Evolutionary conservation across 257 asterid species (phyloP).

Genomic region (Sherardia arvensis): DNA sequence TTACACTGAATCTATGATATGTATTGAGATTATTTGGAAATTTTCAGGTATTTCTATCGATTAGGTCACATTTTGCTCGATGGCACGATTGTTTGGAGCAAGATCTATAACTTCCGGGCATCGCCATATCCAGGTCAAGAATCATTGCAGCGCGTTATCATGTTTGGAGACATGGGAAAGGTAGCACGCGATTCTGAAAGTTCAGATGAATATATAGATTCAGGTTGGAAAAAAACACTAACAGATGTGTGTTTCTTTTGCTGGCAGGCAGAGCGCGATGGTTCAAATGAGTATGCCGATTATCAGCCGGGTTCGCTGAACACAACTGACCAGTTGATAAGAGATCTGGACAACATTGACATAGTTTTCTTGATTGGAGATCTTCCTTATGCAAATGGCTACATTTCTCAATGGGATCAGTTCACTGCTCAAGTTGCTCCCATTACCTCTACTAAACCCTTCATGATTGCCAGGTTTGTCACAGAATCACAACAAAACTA

Average conservation of each 20-base stretch:
- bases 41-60: constrained; percentile 63
- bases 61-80: constrained; percentile 53
- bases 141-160: constrained; percentile 68
- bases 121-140: constrained; percentile 89
- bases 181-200: constrained; percentile 19
- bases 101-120: constrained; percentile 50
- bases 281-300: constrained; percentile 69
- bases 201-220: background rate
- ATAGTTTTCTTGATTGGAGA: constrained; percentile 53
- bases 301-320: constrained; percentile 82
- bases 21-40: background rate
- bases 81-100: constrained; percentile 70
- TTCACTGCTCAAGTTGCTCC: constrained; percentile 86
- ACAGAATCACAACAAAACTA: background rate
- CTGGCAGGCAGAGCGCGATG: constrained; percentile 82
- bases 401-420: constrained; percentile 77
- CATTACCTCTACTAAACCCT: constrained; percentile 67
- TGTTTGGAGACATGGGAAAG: constrained; percentile 98
- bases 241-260: background rate
- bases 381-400: constrained; percentile 41
- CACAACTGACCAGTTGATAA: constrained; percentile 74
- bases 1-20: too few species aligned
- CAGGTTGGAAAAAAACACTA: too few species aligned
- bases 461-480: constrained; percentile 77
- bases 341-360: constrained; percentile 46